Conservation (phyloP, 352 stramenopile species). For the Globisporangium canariense region DNA sequence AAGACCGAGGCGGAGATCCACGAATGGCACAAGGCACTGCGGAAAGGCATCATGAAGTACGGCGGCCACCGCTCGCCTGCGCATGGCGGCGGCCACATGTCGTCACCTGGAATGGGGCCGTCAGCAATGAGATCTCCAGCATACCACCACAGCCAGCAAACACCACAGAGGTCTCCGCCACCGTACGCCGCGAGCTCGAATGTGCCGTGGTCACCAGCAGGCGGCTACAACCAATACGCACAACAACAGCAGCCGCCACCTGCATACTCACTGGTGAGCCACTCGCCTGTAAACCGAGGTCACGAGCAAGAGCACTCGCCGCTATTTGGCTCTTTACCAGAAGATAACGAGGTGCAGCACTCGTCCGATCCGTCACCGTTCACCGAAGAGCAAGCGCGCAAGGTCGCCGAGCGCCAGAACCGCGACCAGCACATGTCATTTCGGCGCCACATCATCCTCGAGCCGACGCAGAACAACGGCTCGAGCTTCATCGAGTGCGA, state of each 20-base stretch:
- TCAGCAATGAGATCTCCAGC: neutral
- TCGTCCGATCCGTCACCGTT: conserved; percentile 2
- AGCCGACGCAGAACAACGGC: conserved; percentile 49
- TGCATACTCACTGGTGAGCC: neutral
- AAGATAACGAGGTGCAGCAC: neutral
- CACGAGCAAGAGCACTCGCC: conserved; percentile 11
- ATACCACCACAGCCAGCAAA: neutral
- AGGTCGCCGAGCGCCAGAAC: conserved; percentile 20
- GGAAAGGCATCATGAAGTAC: conserved; percentile 34
- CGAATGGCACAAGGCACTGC: conserved; percentile 68
- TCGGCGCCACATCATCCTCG: conserved; percentile 59
- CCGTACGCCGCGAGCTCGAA: neutral
- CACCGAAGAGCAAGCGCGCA: conserved; percentile 14
- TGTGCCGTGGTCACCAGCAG: neutral
- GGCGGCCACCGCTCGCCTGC: conserved; percentile 29
- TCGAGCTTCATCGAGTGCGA: conserved; percentile 66
- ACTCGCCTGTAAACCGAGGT: neutral
- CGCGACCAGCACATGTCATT: conserved; percentile 43
- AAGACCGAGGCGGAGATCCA: conserved; percentile 65
- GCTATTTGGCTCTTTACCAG: conserved; percentile 14
- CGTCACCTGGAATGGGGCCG: conserved; percentile 1
- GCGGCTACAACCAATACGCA: neutral
- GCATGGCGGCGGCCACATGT: conserved; percentile 2
- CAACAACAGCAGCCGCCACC: conserved; percentile 1
- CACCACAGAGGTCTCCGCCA: neutral